Conservation (phyloP, 2,329 filamentous ascomycete genomes). For the Trichoderma asperellum region DNA sequence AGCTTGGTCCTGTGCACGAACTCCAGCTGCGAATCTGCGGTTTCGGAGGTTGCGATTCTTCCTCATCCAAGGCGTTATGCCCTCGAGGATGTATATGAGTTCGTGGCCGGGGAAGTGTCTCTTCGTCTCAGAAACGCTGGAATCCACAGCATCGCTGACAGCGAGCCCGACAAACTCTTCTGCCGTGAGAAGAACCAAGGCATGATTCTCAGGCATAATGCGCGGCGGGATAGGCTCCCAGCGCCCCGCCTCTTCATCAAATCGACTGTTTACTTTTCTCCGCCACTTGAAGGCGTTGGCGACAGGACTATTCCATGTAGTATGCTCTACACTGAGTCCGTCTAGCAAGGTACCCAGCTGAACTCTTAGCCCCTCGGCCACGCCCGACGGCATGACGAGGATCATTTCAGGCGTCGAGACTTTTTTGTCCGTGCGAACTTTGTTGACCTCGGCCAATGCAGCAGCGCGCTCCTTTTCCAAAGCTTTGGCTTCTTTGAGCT, state of each 20-base stretch:
- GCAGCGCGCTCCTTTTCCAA: constrained; percentile 66
- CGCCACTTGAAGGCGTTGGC: constrained; percentile 68
- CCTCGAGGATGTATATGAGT: constrained; percentile 74
- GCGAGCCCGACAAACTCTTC: constrained; percentile 68
- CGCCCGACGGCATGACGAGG: constrained; percentile 64
- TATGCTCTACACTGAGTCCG: constrained; percentile 53
- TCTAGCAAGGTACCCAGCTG: constrained; percentile 56
- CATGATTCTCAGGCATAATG: constrained; percentile 61
- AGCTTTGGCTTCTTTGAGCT: constrained; percentile 63
- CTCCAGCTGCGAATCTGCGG: constrained; percentile 67
- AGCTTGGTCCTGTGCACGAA: constrained; percentile 51
- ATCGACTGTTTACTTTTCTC: constrained; percentile 66
- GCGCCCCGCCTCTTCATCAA: constrained; percentile 61
- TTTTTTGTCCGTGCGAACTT: constrained; percentile 72
- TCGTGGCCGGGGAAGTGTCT: constrained; percentile 55
- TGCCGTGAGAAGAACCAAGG: constrained; percentile 64
- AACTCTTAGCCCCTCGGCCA: constrained; percentile 53
- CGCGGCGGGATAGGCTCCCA: constrained; percentile 66
- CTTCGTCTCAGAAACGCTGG: constrained; percentile 62
- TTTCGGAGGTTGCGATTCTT: constrained; percentile 71
- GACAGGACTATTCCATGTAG: constrained; percentile 50
- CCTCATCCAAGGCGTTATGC: constrained; percentile 65
- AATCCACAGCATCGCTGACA: constrained; percentile 56
- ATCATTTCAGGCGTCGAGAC: constrained; percentile 77
- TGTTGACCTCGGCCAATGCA: constrained; percentile 74